Evolutionary conservation across 805 yeast species (phyloP), one percentile per base, ranked within the genome.

Genomic region (Brettanomyces nanus): DNA sequence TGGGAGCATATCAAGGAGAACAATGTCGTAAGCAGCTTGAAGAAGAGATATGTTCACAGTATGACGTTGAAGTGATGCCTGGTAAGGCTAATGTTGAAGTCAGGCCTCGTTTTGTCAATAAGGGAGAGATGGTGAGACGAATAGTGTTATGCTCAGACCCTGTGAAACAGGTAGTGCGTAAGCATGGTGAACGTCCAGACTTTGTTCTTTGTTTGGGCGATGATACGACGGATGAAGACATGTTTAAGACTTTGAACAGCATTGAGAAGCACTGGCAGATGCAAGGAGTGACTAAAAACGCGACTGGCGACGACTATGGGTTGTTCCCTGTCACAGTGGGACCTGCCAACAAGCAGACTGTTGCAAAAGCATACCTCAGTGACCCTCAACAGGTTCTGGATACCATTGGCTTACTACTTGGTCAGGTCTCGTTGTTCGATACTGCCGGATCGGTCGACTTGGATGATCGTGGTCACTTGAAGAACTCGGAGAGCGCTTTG

Each of bases 81-180:
- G 99, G 99, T 33, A 92, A 92, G 62, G 97, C 97, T 23, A 92
- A 92, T 54, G 73, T 92, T 33, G 99, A 92, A 62, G 97, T 92
- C n/a, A 71, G 98, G 45, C 99, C 99, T 11, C 75, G 77, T 42
- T 84, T 87, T 57, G 86, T 90, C 38, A 92, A 92, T 65, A 92
- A 92, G 60, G 99, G 99, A 40, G 98, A 90, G 60, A 92, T 92
- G 52, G 97, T 85, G 27, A 82, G 77, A 54, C 65, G 87, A 44
- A 68, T 90, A 41, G 85, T 85, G 9, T 63, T 77, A 50, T 73
- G 73, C 39, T 69, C 73, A 15, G 80, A 80, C 54, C 85, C 85
- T 3, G 61, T 62, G 33, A 55, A 55, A 3, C 40, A 44, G 32
- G 36, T 40, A 6, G 28, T 34, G 6, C 45, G 9, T 21, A 13